These are phyloP conservation scores for Mariannaea sp. DNA, from an alignment of 2,329 filamentous ascomycete genomes.

Conservation along the genomic window DNA sequence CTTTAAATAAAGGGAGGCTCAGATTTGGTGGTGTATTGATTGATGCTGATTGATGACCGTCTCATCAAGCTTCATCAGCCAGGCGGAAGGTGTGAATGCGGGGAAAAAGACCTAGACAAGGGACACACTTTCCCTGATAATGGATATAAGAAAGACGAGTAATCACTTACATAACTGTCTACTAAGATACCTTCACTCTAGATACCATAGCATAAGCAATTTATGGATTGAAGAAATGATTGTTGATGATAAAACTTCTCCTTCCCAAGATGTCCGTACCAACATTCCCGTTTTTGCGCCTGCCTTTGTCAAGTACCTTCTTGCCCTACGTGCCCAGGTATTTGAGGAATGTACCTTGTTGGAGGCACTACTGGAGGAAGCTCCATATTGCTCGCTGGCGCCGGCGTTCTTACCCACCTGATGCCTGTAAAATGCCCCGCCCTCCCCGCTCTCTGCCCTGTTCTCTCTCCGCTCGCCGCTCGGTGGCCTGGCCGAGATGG, in stretches of 20 bases:
- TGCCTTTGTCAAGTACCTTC: no score
- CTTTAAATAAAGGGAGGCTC: not conserved
- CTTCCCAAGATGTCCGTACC: no score
- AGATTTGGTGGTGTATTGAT: constrained; percentile 5
- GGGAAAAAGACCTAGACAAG: constrained; percentile 1
- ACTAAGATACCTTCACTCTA: not conserved
- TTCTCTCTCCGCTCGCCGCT: not conserved
- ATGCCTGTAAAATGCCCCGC: constrained; percentile 2
- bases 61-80: not conserved
- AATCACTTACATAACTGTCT: constrained; percentile 15
- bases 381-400: constrained; percentile 16
- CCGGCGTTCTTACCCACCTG: constrained; percentile 15
- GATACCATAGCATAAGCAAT: no score
- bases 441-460: not conserved
- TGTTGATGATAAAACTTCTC: no score
- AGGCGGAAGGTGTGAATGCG: not conserved
- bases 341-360: no score
- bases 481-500: not conserved
- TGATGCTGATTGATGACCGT: no score
- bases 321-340: no score
- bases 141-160: not conserved
- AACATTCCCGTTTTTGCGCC: no score
- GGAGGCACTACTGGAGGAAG: no score
- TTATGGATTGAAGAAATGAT: no score
- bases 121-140: not conserved